phyloP scores from a whole-genome alignment of 805 yeast species.

The Kodamaea hsintzibuensis region DNA sequence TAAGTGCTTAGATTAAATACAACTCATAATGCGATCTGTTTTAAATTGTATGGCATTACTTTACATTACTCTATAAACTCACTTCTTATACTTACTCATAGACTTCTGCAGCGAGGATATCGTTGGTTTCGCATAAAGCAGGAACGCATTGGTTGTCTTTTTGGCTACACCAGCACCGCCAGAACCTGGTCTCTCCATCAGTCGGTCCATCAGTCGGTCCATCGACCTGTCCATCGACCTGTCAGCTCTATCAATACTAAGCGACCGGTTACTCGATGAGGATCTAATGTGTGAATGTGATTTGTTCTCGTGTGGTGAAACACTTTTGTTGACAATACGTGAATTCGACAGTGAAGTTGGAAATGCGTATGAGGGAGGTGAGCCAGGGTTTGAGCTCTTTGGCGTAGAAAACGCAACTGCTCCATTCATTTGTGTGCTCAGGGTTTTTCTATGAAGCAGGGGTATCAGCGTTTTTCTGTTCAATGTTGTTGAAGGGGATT shows the following conservation, averaged over 20 bases:
- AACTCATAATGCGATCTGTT: background rate
- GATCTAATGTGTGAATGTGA: background rate
- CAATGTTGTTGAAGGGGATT: background rate
- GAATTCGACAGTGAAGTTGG: constrained; percentile 9
- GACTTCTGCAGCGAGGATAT: constrained; percentile 34
- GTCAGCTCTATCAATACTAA: background rate
- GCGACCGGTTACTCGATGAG: constrained; percentile 1
- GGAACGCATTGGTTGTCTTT: constrained; percentile 1
- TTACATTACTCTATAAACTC: background rate
- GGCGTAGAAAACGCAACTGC: constrained; percentile 9
- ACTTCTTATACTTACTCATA: constrained; percentile 20
- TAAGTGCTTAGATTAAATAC: too few species aligned
- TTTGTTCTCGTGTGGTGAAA: constrained; percentile 1
- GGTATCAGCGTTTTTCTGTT: constrained; percentile 7
- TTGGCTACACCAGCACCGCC: constrained; percentile 1
- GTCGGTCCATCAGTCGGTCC: constrained; percentile 4
- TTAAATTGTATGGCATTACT: background rate
- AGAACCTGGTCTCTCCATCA: background rate
- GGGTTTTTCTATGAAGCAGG: constrained; percentile 18
- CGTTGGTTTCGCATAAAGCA: constrained; percentile 32
- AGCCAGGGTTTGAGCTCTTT: background rate
- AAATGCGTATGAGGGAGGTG: constrained; percentile 6
- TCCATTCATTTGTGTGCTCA: constrained; percentile 14
- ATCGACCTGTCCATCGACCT: constrained; percentile 3
- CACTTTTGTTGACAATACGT: background rate